These are phyloP conservation scores for Boletellus ananiceps DNA, from an alignment of 768 basidiomycete species.

Conservation along the genomic window DNA sequence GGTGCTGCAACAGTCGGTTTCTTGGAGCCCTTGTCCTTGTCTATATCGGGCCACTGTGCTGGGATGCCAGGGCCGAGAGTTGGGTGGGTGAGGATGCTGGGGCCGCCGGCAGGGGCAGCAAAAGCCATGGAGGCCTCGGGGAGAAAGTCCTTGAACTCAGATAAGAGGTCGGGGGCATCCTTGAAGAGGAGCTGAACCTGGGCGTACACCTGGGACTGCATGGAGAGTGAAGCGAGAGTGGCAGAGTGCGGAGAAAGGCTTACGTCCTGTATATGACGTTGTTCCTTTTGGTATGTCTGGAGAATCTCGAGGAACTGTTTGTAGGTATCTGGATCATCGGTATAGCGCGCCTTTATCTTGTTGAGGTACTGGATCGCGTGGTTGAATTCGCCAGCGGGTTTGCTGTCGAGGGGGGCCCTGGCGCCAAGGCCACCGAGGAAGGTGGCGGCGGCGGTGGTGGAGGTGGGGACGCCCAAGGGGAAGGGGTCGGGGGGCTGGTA, in stretches of 20 bases:
- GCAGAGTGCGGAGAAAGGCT: slow-evolving; percentile 24
- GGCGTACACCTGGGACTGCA: slow-evolving; percentile 67
- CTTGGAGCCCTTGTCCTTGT: slow-evolving; percentile 37
- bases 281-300: slow-evolving; percentile 84
- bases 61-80: slow-evolving; percentile 32
- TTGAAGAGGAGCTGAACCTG: slow-evolving; percentile 81
- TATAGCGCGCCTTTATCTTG: slow-evolving; percentile 93
- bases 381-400: slow-evolving; percentile 70
- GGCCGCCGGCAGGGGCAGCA: slow-evolving; percentile 36
- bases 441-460: slow-evolving; percentile 59
- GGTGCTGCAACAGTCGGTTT: slow-evolving; percentile 38
- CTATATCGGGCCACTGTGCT: slow-evolving; percentile 40
- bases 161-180: slow-evolving; percentile 72
- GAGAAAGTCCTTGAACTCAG: slow-evolving; percentile 78
- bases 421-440: slow-evolving; percentile 58
- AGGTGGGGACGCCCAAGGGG: slow-evolving; percentile 43
- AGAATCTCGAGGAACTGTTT: slow-evolving; percentile 87
- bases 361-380: slow-evolving; percentile 97
- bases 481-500: slow-evolving; percentile 41
- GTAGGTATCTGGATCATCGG: slow-evolving; percentile 87
- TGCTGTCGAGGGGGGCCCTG: slow-evolving; percentile 46
- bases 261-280: slow-evolving; percentile 67
- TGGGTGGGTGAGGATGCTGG: slow-evolving; percentile 51
- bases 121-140: slow-evolving; percentile 55
- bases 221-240: slow-evolving; percentile 4